phyloP scores from a whole-genome alignment of 2,329 filamentous ascomycete species.

The Trichoderma afroharzianum region DNA sequence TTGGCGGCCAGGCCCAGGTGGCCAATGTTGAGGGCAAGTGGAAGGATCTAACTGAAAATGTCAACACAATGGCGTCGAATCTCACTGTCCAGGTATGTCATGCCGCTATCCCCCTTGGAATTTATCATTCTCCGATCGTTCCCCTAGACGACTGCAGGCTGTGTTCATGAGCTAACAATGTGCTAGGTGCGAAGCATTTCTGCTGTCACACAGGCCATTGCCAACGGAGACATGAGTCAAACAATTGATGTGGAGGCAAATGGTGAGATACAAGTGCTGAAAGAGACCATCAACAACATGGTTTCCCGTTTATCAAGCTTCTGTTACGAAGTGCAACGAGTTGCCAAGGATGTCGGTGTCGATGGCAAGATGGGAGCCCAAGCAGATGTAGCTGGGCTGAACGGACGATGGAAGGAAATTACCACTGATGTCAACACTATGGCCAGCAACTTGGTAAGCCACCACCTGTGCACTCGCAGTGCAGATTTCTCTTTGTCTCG shows the following conservation, averaged over 20 bases:
- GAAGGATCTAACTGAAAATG: conserved; percentile 92
- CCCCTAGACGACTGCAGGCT: neutral
- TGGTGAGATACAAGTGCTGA: conserved; percentile 89
- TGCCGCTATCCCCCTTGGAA: neutral
- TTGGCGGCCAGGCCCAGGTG: conserved; percentile 90
- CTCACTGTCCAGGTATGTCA: conserved; percentile 58
- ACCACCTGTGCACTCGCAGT: neutral
- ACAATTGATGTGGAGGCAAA: conserved; percentile 94
- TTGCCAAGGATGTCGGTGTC: conserved; percentile 93
- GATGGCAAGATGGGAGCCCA: conserved; percentile 99
- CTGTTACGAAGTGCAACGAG: conserved; percentile 91
- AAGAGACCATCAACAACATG: conserved; percentile 99
- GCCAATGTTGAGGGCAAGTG: conserved; percentile 96
- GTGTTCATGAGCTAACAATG: neutral
- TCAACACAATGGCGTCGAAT: conserved; percentile 72
- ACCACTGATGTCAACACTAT: conserved; percentile 96
- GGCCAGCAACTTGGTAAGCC: conserved; percentile 61
- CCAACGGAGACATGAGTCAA: conserved; percentile 91
- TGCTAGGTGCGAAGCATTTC: conserved; percentile 81
- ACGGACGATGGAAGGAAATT: conserved; percentile 96
- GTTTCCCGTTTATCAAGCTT: conserved; percentile 92
- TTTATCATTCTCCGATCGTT: neutral
- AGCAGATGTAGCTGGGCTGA: conserved; percentile 87
- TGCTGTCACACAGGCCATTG: conserved; percentile 90
- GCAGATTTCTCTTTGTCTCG: neutral